Base-by-base conservation (phyloP, 257 asterid species). In the Rhazya stricta region DNA sequence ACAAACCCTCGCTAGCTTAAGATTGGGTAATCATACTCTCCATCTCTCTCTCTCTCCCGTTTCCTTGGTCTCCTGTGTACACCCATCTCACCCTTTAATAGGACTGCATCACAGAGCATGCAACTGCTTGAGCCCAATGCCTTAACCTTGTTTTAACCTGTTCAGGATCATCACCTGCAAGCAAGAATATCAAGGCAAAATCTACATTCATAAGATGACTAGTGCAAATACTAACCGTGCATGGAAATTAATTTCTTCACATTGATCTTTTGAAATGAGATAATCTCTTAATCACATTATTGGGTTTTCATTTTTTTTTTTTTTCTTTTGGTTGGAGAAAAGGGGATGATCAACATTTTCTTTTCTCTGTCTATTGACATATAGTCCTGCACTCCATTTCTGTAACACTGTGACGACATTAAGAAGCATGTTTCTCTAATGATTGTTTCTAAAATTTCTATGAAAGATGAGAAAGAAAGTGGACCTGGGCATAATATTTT, bases 81-180 rank as follows among this genome's bases (percentile, higher is more conserved):
- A 58, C 9, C 21, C 39, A 27, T 25, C 0, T 54, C 36, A 57
- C 63, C 37, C 57, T 53, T 80, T 65, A 85, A 72, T 86, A 72
- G 74, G 89, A 89, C 51, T 89, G 92, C 86, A 81, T 83, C 25
- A 88, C 85, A 2, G 88, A 82, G 81, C 96, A 89, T 15, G 96
- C 96, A 15, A 89, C 96, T 0, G 91, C 96, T 71, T 84, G 84
- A 12, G 96, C 96, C 94, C 94, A 89, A 75, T 89, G 94, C 85
- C 94, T 85, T 76, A 87, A 63, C 79, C 84, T 89, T 82, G 88
- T 86, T 84, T 89, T 89, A 72, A 89, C 91, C 11, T 86, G 92
- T 57, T 88, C 81, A 16, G 96, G 96, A 79, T 81, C 91, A 79
- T 89, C 89, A 62, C 96, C 91, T 89, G 82, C 80, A 80, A 16